These are phyloP conservation scores for Discostella stelligeroides DNA, from an alignment of 108 stramenopile genomes.

Conservation along the genomic window DNA sequence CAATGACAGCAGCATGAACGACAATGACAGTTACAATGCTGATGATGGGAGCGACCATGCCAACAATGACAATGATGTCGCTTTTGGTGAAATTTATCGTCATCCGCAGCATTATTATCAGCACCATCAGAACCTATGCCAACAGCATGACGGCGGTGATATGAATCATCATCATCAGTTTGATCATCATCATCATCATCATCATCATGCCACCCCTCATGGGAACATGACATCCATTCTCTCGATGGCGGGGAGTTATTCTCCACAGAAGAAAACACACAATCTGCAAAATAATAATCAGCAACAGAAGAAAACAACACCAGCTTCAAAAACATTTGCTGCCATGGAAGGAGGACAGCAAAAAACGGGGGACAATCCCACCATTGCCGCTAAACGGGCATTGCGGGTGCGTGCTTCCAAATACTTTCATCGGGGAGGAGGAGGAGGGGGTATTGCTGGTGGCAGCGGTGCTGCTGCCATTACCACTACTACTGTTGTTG, in stretches of 20 bases:
- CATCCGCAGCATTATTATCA: too few species aligned
- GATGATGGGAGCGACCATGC: too few species aligned
- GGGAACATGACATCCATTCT: conserved; percentile 39
- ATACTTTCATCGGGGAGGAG: conserved; percentile 24
- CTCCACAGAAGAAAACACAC: conserved; percentile 3
- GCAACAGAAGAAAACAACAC: not conserved
- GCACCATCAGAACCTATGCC: too few species aligned
- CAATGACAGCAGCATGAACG: too few species aligned
- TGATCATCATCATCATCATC: not conserved
- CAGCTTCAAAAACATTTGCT: not conserved
- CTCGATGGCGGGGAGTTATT: conserved; percentile 17
- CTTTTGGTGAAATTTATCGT: too few species aligned
- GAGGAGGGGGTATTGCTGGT: too few species aligned
- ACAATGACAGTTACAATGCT: too few species aligned
- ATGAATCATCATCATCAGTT: too few species aligned
- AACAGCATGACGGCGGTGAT: too few species aligned
- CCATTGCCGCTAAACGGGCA: conserved; percentile 9
- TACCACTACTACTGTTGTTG: not conserved
- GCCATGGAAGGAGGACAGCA: not conserved
- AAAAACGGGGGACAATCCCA: not conserved
- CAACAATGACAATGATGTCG: too few species aligned
- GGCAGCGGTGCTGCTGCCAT: not conserved
- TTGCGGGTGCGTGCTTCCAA: conserved; percentile 14
- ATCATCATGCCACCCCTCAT: conserved; percentile 20
- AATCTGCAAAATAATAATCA: not conserved